A percentile compares a stretch with the other conserved stretches of the same genome.
Conservation (phyloP, 176 grass and related monocot species). For the Olyra latifolia region DNA sequence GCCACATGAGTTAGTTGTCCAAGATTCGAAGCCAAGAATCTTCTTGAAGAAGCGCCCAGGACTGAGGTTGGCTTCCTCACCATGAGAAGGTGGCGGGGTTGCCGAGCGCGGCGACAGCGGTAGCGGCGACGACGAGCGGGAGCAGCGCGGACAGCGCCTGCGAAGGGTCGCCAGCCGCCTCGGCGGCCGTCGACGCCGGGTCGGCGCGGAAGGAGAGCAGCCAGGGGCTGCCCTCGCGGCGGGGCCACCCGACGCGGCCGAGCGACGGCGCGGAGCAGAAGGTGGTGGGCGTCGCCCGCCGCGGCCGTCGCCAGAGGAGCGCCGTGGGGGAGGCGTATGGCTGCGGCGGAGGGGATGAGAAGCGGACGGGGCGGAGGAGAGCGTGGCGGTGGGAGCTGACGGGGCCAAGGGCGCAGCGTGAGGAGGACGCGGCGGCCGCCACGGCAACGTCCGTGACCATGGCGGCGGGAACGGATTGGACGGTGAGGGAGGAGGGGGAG, state of each 20-base stretch:
- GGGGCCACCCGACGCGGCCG: slow-evolving; percentile 55
- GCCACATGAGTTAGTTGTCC: background rate
- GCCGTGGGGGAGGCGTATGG: background rate
- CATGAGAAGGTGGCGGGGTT: slow-evolving; percentile 82
- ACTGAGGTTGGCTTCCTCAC: slow-evolving; percentile 26
- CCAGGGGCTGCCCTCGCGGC: slow-evolving; percentile 53
- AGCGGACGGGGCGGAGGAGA: background rate
- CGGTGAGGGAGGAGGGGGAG: background rate
- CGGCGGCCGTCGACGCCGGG: slow-evolving; percentile 4
- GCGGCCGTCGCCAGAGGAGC: slow-evolving; percentile 28
- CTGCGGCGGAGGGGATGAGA: background rate
- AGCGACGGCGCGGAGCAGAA: slow-evolving; percentile 58
- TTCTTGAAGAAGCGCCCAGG: slow-evolving; percentile 28
- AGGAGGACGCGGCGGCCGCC: background rate
- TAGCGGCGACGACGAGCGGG: slow-evolving; percentile 75
- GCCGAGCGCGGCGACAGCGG: slow-evolving; percentile 66
- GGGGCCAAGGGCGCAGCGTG: background rate
- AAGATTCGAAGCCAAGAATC: slow-evolving; percentile 22
- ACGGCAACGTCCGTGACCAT: slow-evolving; percentile 25
- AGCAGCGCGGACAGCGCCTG: slow-evolving; percentile 68
- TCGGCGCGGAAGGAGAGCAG: slow-evolving; percentile 51
- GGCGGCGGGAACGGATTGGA: slow-evolving; percentile 22
- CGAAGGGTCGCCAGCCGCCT: slow-evolving; percentile 39
- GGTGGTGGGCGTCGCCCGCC: slow-evolving; percentile 22
- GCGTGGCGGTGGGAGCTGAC: background rate